A percentile compares a stretch with the other conserved stretches of the same genome.
phyloP scores from a whole-genome alignment of 2,329 filamentous ascomycete species.

The Microdochium paspali region DNA sequence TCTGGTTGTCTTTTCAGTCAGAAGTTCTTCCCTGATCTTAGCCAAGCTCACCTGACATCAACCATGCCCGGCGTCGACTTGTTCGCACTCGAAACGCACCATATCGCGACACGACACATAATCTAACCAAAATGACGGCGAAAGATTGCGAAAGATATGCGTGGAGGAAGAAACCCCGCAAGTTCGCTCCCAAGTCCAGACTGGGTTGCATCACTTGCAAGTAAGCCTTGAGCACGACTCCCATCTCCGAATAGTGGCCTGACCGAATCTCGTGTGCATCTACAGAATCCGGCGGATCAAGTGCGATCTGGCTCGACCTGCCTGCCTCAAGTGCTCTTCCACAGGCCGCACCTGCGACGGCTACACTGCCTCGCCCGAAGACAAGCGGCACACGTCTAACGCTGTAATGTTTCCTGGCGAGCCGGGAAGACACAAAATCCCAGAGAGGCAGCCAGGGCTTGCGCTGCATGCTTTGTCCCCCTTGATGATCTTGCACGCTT shows the following conservation, averaged over 20 bases:
- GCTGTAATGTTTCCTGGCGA: too few relatives aligned
- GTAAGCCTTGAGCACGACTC: slow-evolving; percentile 15
- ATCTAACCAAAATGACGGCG: too few relatives aligned
- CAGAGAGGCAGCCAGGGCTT: slow-evolving; percentile 1
- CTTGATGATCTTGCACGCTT: slow-evolving; percentile 12
- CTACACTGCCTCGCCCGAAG: slow-evolving; percentile 12
- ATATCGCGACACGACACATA: too few relatives aligned
- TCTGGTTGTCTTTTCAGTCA: not conserved
- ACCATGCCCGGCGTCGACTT: too few relatives aligned
- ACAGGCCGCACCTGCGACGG: slow-evolving; percentile 28
- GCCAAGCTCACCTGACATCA: too few relatives aligned
- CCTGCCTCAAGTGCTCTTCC: slow-evolving; percentile 23
- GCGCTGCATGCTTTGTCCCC: slow-evolving; percentile 8
- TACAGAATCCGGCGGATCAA: slow-evolving; percentile 25
- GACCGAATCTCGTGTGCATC: not conserved
- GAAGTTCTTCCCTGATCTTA: not conserved
- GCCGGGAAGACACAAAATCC: not conserved
- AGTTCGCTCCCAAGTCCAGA: slow-evolving; percentile 27
- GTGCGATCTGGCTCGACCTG: slow-evolving; percentile 23
- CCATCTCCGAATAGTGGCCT: too few relatives aligned
- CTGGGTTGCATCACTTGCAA: slow-evolving; percentile 30
- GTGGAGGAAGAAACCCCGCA: slow-evolving; percentile 26
- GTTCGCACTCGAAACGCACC: too few relatives aligned
- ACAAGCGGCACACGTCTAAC: not conserved
- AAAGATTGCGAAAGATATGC: too few relatives aligned